Base-by-base conservation (phyloP, 345 rosid species). In the Hevea brasiliensis region DNA sequence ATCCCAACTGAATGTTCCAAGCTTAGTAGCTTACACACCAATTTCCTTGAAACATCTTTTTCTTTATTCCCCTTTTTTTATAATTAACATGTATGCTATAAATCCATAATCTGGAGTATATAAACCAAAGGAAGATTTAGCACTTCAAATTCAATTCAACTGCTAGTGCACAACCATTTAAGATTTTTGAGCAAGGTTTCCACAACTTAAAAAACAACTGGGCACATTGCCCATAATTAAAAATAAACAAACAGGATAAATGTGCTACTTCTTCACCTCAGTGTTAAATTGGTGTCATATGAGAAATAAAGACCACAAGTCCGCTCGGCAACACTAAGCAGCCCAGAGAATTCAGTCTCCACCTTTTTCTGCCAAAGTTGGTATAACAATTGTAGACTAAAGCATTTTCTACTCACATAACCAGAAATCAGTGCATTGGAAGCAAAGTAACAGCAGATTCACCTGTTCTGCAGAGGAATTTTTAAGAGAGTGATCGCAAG, bases 261-360 rank as follows among this genome's bases (percentile, higher is more conserved):
- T 3, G 14, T 3, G 32, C 44, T 21, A 11, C 18, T 40, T 21
- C 3, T 23, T 74, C 70, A 95, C 99, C 99, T 92, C 72, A 95
- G 81, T 7, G 98, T 95, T 81, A 95, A 80, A 82, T 95, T 95
- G 75, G 87, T 79, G 65, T 92, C 91, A 74, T 95, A 95, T 27
- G 99, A 92, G 85, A 92, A 92, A 80, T 77, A 90, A 62, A 95
- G 90, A 80, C 98, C 99, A 58, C 78, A 62, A 68, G 97, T 92
- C 80, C 44, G 75, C 85, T 95, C 98, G 17, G 97, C 96, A 41
- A 89, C 74, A 68, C 67, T 85, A 21, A 95, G 87, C 77, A 95
- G 86, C 65, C 53, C 77, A 54, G 90, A 86, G 81, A 92, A 95
- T 77, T 92, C 94, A 1, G 81, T 81, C 88, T 92, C 98, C 87